phyloP scores from a whole-genome alignment of 73 alveolate genomes.

The Halteria grandinella region DNA sequence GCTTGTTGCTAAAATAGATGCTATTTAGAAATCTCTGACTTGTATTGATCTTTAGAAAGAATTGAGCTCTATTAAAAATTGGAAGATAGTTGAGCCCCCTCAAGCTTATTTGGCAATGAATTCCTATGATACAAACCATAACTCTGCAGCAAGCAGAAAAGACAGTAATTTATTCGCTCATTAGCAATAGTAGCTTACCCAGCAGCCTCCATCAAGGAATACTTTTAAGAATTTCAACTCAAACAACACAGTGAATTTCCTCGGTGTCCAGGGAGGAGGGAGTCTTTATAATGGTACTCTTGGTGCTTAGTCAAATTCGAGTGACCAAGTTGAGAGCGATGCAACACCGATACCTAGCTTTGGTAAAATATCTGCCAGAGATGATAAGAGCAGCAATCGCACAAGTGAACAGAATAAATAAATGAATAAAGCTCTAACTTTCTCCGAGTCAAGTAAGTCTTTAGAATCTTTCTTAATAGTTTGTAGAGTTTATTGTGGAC shows the following conservation, averaged over 20 bases:
- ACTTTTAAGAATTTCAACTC: conserved; percentile 28
- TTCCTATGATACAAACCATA: conserved; percentile 36
- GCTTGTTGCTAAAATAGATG: conserved; percentile 42
- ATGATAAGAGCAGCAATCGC: conserved; percentile 20
- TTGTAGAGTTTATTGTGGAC: conserved; percentile 28
- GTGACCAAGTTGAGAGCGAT: conserved; percentile 29
- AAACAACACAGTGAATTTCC: conserved; percentile 34
- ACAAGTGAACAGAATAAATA: conserved; percentile 27
- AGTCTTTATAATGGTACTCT: conserved; percentile 39
- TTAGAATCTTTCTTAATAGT: neutral
- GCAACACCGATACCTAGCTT: conserved; percentile 45
- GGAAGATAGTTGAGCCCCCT: conserved; percentile 46
- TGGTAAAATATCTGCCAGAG: conserved; percentile 45
- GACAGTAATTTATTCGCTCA: conserved; percentile 32
- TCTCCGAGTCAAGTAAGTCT: conserved; percentile 42
- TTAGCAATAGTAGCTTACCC: no score
- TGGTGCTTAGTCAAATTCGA: conserved; percentile 43
- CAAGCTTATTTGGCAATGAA: neutral
- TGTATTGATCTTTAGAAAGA: conserved; percentile 40
- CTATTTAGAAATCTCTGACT: conserved; percentile 11
- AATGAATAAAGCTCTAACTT: conserved; percentile 37
- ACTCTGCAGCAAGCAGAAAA: conserved; percentile 47
- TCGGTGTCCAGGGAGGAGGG: conserved; percentile 43
- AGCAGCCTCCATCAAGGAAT: conserved; percentile 31
- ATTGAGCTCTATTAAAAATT: neutral